Percentiles rank a stretch among this genome's conserved stretches.
Evolutionary conservation across 495 filamentous ascomycete species (phyloP).

Genomic region (Talaromyces nanjingensis): DNA sequence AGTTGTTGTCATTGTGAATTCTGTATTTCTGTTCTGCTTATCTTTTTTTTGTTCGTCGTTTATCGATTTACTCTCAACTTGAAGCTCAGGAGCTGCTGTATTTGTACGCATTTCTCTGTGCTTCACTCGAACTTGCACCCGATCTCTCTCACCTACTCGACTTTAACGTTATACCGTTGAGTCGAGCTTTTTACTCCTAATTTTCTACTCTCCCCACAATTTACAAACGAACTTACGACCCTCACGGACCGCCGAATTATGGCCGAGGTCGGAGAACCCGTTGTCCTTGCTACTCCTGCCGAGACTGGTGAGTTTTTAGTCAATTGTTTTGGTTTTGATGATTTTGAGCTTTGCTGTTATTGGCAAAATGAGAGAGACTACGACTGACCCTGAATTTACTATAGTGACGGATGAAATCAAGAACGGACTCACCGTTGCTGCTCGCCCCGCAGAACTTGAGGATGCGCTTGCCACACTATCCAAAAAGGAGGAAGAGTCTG

Average conservation of each 20-base stretch:
- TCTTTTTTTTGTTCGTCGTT: conserved; percentile 12
- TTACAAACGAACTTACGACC: conserved; percentile 26
- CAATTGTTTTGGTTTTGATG: background rate
- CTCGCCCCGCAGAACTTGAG: background rate
- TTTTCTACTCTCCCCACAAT: background rate
- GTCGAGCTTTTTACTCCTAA: background rate
- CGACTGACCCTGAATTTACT: background rate
- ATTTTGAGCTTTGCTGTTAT: background rate
- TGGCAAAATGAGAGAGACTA: background rate
- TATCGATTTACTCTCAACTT: conserved; percentile 4
- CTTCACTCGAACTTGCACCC: background rate
- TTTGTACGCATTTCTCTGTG: background rate
- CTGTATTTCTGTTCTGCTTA: conserved; percentile 3
- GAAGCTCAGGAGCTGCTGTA: conserved; percentile 2
- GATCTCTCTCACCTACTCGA: background rate
- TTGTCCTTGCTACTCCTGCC: conserved; percentile 5
- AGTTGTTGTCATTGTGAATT: background rate
- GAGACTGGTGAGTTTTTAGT: conserved; percentile 8
- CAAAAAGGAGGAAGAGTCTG: background rate
- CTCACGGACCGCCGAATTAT: conserved; percentile 9
- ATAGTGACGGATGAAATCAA: conserved; percentile 6
- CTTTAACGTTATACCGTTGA: background rate
- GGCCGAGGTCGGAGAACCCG: conserved; percentile 1
- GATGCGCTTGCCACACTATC: background rate
- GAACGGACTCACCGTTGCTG: conserved; percentile 6